Conservation (phyloP, 2,329 filamentous ascomycete genomes). For the Botrytis porri region DNA sequence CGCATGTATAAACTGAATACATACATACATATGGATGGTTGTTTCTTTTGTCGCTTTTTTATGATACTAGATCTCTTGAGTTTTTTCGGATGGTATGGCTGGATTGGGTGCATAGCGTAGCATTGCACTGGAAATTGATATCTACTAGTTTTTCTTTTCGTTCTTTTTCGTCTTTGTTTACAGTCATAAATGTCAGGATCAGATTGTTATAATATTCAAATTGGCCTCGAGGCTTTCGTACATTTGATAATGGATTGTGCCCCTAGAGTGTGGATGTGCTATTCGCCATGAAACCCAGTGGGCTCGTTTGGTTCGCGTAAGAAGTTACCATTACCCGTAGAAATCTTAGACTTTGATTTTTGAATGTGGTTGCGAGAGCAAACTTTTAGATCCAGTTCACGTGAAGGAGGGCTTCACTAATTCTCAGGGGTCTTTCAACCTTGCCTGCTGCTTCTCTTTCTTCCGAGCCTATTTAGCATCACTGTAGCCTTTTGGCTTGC, state of each 20-base stretch:
- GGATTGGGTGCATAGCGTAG: constrained; percentile 13
- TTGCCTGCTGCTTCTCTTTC: not conserved
- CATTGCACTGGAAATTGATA: constrained; percentile 10
- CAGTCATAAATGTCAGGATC: not conserved
- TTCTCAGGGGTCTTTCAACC: not conserved
- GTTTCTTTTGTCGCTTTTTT: constrained; percentile 1
- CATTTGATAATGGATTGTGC: not conserved
- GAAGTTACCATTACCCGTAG: not conserved
- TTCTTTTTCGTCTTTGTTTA: not conserved
- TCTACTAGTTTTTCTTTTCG: not conserved
- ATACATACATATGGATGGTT: not conserved
- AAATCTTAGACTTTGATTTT: not conserved
- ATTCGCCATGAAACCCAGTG: not conserved
- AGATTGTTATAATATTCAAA: not conserved
- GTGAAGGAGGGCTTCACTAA: not conserved
- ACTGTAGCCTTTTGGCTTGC: no score
- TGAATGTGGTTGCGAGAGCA: not conserved
- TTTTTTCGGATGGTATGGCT: not conserved
- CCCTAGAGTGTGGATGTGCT: not conserved
- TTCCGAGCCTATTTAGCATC: not conserved
- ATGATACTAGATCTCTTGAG: constrained; percentile 7
- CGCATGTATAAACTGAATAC: constrained; percentile 7
- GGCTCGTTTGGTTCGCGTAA: not conserved
- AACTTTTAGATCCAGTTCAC: not conserved
- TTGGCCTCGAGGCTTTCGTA: not conserved